Evolutionary conservation across 345 rosid species (phyloP).

Genomic region (Garcia nutans): DNA sequence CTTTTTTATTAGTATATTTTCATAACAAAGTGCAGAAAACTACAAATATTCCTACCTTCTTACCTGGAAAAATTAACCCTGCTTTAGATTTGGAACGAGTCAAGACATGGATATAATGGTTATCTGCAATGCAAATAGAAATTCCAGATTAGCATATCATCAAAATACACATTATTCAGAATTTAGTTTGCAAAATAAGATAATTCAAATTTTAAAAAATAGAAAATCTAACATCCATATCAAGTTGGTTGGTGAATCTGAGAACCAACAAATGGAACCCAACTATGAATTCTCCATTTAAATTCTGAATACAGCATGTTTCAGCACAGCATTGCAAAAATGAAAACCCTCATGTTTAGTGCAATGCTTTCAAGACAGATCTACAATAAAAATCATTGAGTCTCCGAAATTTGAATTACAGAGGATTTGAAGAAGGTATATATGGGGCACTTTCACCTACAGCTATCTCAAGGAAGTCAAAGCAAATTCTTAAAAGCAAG

Average conservation of each 20-base stretch:
- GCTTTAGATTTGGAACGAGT: slow-evolving; percentile 90
- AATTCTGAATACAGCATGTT: background rate
- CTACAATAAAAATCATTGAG: background rate
- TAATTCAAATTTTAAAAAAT: background rate
- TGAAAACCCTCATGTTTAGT: background rate
- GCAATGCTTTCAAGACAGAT: background rate
- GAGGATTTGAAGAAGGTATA: background rate
- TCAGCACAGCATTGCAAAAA: background rate
- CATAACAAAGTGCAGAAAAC: slow-evolving; percentile 3
- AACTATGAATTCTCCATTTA: background rate
- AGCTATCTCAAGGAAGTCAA: background rate
- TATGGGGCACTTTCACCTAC: background rate
- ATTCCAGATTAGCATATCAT: slow-evolving; percentile 12
- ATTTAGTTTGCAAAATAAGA: slow-evolving; percentile 5
- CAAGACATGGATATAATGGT: slow-evolving; percentile 64
- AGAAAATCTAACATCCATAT: background rate
- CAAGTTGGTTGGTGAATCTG: background rate
- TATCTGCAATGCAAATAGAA: slow-evolving; percentile 45
- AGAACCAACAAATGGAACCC: background rate
- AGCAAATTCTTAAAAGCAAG: background rate
- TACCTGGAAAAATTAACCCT: slow-evolving; percentile 88
- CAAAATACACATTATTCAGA: background rate
- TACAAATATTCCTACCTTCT: slow-evolving; percentile 64
- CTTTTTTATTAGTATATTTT: background rate
- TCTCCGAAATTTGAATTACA: background rate